Conservation (phyloP, 192 early-diverging fungal genomes). For the Coemansia sp. region DNA sequence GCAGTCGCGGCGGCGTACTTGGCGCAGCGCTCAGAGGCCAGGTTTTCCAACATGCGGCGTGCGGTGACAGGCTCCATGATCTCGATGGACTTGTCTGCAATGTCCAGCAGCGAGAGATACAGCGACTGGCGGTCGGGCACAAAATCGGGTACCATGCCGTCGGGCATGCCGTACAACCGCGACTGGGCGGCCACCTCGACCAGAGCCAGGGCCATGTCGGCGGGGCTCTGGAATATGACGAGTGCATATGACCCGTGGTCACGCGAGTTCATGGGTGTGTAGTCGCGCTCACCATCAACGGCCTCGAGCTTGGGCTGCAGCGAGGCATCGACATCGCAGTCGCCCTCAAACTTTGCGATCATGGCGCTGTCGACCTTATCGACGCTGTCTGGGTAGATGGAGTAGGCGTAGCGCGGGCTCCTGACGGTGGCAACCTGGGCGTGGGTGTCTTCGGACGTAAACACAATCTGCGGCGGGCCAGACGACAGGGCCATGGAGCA, state of each 20-base stretch:
- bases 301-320: conserved; percentile 44
- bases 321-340: conserved; percentile 50
- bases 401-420: conserved; percentile 37
- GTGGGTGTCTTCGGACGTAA: conserved; percentile 22
- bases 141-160: conserved; percentile 30
- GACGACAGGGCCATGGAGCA: conserved; percentile 37
- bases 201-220: conserved; percentile 44
- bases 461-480: conserved; percentile 25
- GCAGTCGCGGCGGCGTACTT: conserved; percentile 7
- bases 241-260: conserved; percentile 48
- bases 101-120: conserved; percentile 25
- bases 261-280: conserved; percentile 25
- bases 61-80: conserved; percentile 55
- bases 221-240: conserved; percentile 46
- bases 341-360: conserved; percentile 55
- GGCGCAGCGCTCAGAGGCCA: conserved; percentile 42
- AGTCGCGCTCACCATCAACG: conserved; percentile 25
- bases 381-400: conserved; percentile 51
- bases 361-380: conserved; percentile 49
- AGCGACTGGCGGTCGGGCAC: conserved; percentile 30
- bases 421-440: conserved; percentile 35
- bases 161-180: conserved; percentile 39
- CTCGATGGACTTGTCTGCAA: conserved; percentile 52
- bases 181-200: conserved; percentile 21
- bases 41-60: conserved; percentile 51